These are phyloP conservation scores for Epichloe hybrida DNA, from an alignment of 2,329 filamentous ascomycete species.

Conservation along the genomic window DNA sequence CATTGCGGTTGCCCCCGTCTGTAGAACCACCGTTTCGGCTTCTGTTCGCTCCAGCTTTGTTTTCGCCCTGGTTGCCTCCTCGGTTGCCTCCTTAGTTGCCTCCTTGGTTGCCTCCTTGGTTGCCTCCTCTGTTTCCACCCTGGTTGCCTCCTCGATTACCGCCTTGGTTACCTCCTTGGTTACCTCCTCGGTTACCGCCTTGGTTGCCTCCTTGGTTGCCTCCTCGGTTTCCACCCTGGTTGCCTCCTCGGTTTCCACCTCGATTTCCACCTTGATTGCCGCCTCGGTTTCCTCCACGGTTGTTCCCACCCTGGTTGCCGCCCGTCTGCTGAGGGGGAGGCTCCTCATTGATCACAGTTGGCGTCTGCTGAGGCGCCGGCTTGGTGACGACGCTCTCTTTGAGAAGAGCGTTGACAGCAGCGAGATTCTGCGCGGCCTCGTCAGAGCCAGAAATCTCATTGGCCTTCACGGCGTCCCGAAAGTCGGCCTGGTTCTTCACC, in stretches of 20 bases:
- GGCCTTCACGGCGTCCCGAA: slow-evolving; percentile 26
- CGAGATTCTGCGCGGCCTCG: slow-evolving; percentile 16
- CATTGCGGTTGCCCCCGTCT: slow-evolving; percentile 1
- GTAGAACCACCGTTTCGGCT: not conserved
- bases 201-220: not conserved
- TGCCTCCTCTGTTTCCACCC: not conserved
- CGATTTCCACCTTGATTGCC: no score
- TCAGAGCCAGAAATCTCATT: slow-evolving; percentile 27
- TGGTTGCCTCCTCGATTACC: not conserved
- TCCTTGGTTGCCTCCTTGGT: not conserved
- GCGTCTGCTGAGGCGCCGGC: slow-evolving; percentile 21
- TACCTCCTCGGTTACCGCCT: not conserved
- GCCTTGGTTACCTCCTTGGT: rapidly evolving
- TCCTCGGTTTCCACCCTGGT: not conserved
- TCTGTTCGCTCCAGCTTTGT: not conserved
- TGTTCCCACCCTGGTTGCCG: slow-evolving; percentile 7
- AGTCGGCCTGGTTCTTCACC: slow-evolving; percentile 34
- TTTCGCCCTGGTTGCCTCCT: not conserved
- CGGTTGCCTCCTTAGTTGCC: no score
- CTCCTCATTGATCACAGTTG: slow-evolving; percentile 8
- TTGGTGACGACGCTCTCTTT: slow-evolving; percentile 15
- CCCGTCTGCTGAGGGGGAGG: not conserved
- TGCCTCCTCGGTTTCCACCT: not conserved
- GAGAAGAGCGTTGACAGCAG: slow-evolving; percentile 26
- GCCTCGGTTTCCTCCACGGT: not conserved